These are phyloP conservation scores for Schizophyllum amplum DNA, from an alignment of 1,284 basidiomycete genomes.

Conservation along the genomic window DNA sequence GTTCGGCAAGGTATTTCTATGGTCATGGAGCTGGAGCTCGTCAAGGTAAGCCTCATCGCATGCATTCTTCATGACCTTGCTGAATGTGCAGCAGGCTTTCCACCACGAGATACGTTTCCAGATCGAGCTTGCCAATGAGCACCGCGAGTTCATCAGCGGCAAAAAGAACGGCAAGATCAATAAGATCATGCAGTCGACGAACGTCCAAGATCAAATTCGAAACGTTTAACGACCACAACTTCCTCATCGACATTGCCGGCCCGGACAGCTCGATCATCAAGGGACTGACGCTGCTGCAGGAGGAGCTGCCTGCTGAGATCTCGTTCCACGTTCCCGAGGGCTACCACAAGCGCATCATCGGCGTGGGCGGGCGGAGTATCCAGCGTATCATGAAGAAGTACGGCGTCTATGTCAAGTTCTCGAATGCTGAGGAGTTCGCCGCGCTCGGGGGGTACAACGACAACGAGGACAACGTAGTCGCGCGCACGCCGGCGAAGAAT, in stretches of 20 bases:
- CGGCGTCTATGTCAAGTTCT: conserved; percentile 99
- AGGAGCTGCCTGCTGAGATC: conserved; percentile 97
- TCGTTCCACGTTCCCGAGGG: conserved; percentile 98
- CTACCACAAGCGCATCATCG: conserved; percentile 99
- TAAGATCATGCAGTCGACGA: conserved; percentile 95
- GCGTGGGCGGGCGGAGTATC: conserved; percentile 96
- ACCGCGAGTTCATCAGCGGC: conserved; percentile 96
- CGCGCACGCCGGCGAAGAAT: conserved; percentile 96
- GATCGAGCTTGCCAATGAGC: conserved; percentile 96
- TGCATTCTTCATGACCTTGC: conserved; percentile 1
- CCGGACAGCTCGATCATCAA: conserved; percentile 79
- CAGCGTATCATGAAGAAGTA: conserved; percentile 99
- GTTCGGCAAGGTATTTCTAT: conserved; percentile 82
- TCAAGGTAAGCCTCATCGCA: conserved; percentile 54
- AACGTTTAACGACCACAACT: conserved; percentile 98
- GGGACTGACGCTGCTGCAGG: conserved; percentile 86
- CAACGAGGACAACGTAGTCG: conserved; percentile 98
- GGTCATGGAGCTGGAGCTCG: conserved; percentile 85
- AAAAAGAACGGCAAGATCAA: conserved; percentile 99
- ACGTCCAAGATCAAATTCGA: conserved; percentile 99
- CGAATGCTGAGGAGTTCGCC: conserved; percentile 96
- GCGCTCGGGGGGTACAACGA: conserved; percentile 92
- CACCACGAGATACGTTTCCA: conserved; percentile 98
- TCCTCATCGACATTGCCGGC: conserved; percentile 91
- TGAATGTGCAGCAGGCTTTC: conserved; percentile 52